Evolutionary conservation across 148 eudicot genomes (phyloP).

Genomic region (Vaccinium macrocarpon): DNA sequence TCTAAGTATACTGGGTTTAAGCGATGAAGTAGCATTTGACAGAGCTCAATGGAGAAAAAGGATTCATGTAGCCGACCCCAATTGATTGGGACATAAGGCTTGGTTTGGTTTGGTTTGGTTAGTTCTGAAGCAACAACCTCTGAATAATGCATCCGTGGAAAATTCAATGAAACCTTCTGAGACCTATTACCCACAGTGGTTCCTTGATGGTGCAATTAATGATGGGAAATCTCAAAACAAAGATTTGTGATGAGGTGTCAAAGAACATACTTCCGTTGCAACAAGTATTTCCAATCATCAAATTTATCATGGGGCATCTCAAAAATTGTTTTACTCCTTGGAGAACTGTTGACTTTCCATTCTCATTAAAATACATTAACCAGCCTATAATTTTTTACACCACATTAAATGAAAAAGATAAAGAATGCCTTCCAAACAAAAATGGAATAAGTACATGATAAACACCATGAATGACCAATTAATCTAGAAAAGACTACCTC

Average conservation of each 20-base stretch:
- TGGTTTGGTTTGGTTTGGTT: too few species aligned
- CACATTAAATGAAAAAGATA: not conserved
- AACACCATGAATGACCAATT: not conserved
- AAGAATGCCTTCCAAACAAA: not conserved
- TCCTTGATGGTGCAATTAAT: not conserved
- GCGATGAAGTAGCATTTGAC: too few species aligned
- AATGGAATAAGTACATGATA: not conserved
- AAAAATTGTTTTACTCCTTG: not conserved
- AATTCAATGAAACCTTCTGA: not conserved
- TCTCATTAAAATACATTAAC: not conserved
- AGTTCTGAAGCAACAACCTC: not conserved
- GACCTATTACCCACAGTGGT: not conserved
- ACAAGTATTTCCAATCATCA: not conserved
- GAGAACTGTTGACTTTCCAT: not conserved
- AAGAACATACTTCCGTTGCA: not conserved
- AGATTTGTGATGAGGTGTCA: not conserved
- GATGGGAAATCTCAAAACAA: not conserved
- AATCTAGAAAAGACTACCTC: slow-evolving; percentile 51
- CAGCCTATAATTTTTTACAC: not conserved
- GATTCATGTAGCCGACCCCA: too few species aligned
- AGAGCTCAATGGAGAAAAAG: too few species aligned
- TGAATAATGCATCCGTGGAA: not conserved
- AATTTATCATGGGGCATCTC: not conserved
- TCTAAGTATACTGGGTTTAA: too few species aligned
- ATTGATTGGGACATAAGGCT: too few species aligned